Percentiles rank a stretch among this genome's conserved stretches.
phyloP scores from a whole-genome alignment of 768 basidiomycete species.

The Pholiota conissans region DNA sequence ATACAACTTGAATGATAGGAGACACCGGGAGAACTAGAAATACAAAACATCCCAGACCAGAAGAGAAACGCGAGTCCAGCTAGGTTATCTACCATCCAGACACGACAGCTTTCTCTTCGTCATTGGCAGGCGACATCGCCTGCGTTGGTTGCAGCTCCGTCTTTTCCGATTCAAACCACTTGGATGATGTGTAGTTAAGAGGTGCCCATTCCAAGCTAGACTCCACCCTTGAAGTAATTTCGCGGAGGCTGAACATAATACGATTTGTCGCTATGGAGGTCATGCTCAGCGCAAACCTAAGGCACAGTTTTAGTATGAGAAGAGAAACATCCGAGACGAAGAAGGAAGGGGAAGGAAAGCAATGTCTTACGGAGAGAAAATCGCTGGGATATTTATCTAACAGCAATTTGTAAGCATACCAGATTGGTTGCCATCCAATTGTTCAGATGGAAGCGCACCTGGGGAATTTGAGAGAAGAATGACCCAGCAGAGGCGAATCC shows the following conservation, averaged over 20 bases:
- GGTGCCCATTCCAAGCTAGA: neutral
- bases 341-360: neutral
- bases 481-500: neutral
- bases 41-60: too few species aligned
- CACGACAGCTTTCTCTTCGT: neutral
- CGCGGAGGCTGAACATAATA: slow-evolving; percentile 29
- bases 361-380: neutral
- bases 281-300: slow-evolving; percentile 25
- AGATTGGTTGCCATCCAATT: neutral
- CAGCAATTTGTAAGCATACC: neutral
- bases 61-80: too few species aligned
- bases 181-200: neutral
- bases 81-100: too few species aligned
- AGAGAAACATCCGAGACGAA: neutral
- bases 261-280: slow-evolving; percentile 31
- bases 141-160: too few species aligned
- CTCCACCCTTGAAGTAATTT: neutral
- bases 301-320: neutral
- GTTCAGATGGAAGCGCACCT: neutral
- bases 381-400: neutral
- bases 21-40: too few species aligned
- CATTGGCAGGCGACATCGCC: neutral
- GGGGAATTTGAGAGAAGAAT: neutral
- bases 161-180: neutral
- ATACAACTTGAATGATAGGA: too few species aligned